Evolutionary conservation across 2,329 filamentous ascomycete species (phyloP), one percentile per base, ranked within the genome.

Genomic region (Aaosphaeria pasadenensis): DNA sequence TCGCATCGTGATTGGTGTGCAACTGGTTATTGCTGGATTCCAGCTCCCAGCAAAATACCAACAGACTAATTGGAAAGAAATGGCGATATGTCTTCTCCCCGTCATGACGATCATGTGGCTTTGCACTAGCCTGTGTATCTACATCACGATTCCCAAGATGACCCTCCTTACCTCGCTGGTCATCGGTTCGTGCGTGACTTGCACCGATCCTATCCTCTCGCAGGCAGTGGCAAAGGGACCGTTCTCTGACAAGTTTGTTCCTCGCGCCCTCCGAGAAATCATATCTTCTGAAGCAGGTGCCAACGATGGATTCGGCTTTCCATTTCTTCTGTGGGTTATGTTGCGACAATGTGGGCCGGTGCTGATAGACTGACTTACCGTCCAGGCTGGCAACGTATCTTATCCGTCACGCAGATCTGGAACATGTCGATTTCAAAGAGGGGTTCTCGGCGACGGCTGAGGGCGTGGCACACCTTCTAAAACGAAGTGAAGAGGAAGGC

Each of bases 101-200:
- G 71, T 83, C 52, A 85, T 84, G 82, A 79, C 80, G 1, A 66
- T 83, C 44, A 83, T 83, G 76, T 85, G 83, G 82, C 60, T 85
- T 5, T 74, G 70, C 54, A 84, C 81, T 0, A 80, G 78, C 0
- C 69, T 74, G 2, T 84, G 81, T 51, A 74, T 85, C 39, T 63
- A 82, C 31, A 69, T 78, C 5, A 78, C 77, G 7, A 70, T 84
- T 2, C 81, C 82, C 0, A 78, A 79, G 28, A 50, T 85, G 7
- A 76, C 77, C 0, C 69, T 82, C 11, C 50, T 65, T 11, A 50
- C 59, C 2, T 74, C 79, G 1, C 67, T 85, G 38, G 80, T 81
- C 17, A 81, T 85, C 50, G 81, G 75, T 2, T 80, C 82, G 0
- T 83, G 79, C 44, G 81, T 84, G 7, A 83, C 82, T 3, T 83